Conservation (phyloP, 768 basidiomycete species). For the Xerocomellus chrysenteron region DNA sequence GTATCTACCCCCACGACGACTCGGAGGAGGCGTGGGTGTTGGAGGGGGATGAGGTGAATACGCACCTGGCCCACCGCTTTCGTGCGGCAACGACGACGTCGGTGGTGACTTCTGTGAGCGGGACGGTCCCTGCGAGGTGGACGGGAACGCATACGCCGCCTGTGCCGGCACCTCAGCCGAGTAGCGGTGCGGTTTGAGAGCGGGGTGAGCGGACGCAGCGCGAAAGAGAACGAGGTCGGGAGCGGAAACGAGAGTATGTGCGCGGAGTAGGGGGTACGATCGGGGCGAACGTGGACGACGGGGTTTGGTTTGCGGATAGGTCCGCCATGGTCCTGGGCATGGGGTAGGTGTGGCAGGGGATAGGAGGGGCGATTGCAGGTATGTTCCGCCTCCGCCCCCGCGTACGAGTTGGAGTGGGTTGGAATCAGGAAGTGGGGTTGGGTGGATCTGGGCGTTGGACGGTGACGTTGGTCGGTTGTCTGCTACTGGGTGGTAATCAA, state of each 20-base stretch:
- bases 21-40: neutral
- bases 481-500: neutral
- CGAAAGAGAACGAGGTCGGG: conserved; percentile 16
- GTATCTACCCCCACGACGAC: conserved; percentile 36
- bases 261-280: conserved; percentile 28
- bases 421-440: too few species aligned
- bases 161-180: conserved; percentile 25
- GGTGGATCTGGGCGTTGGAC: neutral
- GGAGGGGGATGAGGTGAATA: conserved; percentile 18
- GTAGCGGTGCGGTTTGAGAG: conserved; percentile 35
- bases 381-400: conserved; percentile 30
- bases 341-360: conserved; percentile 22
- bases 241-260: conserved; percentile 37
- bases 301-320: too few species aligned
- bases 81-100: conserved; percentile 12
- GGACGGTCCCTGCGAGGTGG: conserved; percentile 5
- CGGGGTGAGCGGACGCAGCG: conserved; percentile 13
- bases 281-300: too few species aligned
- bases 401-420: conserved; percentile 6
- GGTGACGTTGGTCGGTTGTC: neutral
- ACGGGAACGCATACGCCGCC: conserved; percentile 22
- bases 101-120: neutral
- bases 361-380: conserved; percentile 38
- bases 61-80: conserved; percentile 19
- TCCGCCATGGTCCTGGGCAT: conserved; percentile 5